Base-by-base conservation (phyloP, 2,329 filamentous ascomycete genomes). In the Diaporthe longicolla region DNA sequence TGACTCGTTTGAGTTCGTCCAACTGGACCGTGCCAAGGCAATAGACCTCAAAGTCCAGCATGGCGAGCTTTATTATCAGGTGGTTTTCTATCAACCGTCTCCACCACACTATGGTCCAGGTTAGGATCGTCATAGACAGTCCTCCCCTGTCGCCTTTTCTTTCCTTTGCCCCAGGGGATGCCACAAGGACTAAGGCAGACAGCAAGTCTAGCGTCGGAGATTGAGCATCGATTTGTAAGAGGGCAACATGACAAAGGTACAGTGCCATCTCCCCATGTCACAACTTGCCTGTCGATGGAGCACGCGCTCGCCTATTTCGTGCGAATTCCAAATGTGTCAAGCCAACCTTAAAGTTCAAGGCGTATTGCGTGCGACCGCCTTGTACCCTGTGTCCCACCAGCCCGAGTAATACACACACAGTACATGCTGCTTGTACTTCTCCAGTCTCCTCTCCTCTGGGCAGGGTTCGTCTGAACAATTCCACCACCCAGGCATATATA, bases 151-250 rank as follows among this genome's bases (percentile, higher is more conserved):
- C 26, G 17, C 6, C 21, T 35, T 26, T 7, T 29, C 43, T 40
- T 32, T 45, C 19, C 32, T 19, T 29, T 63, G 58, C 21, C 29
- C 63, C 43, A 37, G 63, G 45, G 45, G 8, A 52, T 52, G 21
- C 63, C 45, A 66, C 26, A 37, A 35, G 45, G 37, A 35, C 21
- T 24, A 50, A 37, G 24, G 61, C 15, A 50, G 37, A 29, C 32
- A 52, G 29, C 29, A 37, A 26, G 19, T 37, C 45, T 52, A 66
- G 45, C 29, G 63, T 66, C 63, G 63, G 63, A 66, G 63, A 66
- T 66, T 66, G 45, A 58, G 57, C 45, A 43, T 63, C 26, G n/a
- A 71, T 71, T 71, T 61, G 55, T 61, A 61, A 61, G 32, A 52
- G 29, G 15, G 37, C n/a, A 48, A 40, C 69, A 71, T 24, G 69